Evolutionary conservation across 768 basidiomycete species (phyloP).

Genomic region (Leccinum obscurum): DNA sequence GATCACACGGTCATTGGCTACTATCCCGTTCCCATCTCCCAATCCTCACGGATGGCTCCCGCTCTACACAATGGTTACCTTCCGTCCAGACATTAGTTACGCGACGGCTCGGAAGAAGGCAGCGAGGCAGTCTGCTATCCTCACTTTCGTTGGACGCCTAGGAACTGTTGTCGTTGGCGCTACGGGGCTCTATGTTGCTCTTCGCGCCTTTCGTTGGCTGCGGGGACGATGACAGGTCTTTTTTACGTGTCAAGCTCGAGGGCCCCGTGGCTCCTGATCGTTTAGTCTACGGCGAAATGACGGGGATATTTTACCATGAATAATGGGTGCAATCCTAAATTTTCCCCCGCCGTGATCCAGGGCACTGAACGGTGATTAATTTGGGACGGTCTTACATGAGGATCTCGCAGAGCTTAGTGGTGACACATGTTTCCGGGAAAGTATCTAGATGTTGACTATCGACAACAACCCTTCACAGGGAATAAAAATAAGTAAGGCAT

Average conservation of each 20-base stretch:
- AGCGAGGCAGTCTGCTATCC: constrained; percentile 62
- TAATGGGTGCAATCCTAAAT: constrained; percentile 24
- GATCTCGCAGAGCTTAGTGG: constrained; percentile 28
- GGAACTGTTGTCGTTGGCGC: constrained; percentile 46
- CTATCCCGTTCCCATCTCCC: constrained; percentile 56
- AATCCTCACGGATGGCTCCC: constrained; percentile 83
- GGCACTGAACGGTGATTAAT: constrained; percentile 37
- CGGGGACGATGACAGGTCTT: constrained; percentile 16
- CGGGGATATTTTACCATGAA: constrained; percentile 16
- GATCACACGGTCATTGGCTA: constrained; percentile 47
- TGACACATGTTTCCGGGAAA: constrained; percentile 27
- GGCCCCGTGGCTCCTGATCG: constrained; percentile 31
- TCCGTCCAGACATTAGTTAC: constrained; percentile 94
- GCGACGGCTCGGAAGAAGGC: constrained; percentile 74
- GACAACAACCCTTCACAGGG: constrained; percentile 30
- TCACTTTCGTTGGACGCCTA: constrained; percentile 52
- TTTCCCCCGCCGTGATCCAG: constrained; percentile 21
- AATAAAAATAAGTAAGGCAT: constrained; percentile 33
- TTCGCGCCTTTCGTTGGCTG: constrained; percentile 25
- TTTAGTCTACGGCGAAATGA: constrained; percentile 24
- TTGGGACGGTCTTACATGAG: constrained; percentile 32
- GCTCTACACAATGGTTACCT: constrained; percentile 97
- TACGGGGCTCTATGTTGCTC: constrained; percentile 39
- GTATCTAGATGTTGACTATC: constrained; percentile 17
- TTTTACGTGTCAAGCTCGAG: constrained; percentile 30